Percentiles rank a stretch among this genome's conserved stretches.
Evolutionary conservation across 306 rosid genomes (phyloP).

Genomic region (Dryas drummondii): DNA sequence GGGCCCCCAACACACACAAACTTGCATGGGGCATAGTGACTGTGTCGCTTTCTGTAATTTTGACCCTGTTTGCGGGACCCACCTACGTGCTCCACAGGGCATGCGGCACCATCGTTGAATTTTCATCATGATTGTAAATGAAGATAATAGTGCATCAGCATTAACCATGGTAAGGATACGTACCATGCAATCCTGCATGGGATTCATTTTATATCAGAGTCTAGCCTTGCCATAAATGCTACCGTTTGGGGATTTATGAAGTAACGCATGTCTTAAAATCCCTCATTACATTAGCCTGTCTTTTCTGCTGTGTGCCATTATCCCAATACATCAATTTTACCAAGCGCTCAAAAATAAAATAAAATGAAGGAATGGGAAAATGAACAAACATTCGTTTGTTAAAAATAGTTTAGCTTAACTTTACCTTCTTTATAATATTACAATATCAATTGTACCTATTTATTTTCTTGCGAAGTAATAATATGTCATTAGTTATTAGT

Average conservation of each 20-base stretch:
- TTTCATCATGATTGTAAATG: neutral
- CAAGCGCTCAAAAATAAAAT: too few species aligned
- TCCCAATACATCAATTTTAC: too few species aligned
- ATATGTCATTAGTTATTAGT: too few species aligned
- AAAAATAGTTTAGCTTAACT: too few species aligned
- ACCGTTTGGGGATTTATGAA: neutral
- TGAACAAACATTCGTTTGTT: too few species aligned
- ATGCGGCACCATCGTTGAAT: neutral
- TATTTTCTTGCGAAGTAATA: too few species aligned
- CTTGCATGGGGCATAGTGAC: neutral
- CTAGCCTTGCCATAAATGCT: neutral
- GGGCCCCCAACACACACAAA: slow-evolving; percentile 35
- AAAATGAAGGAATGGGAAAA: too few species aligned
- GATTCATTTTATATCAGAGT: neutral
- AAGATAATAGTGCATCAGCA: slow-evolving; percentile 9
- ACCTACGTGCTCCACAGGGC: neutral
- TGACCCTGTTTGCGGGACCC: neutral
- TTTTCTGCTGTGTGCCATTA: too few species aligned
- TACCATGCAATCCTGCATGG: neutral
- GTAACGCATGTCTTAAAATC: too few species aligned
- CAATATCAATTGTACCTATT: too few species aligned
- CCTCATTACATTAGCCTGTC: too few species aligned
- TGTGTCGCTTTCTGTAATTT: slow-evolving; percentile 30
- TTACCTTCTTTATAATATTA: too few species aligned
- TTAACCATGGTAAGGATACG: slow-evolving; percentile 32